Evolutionary conservation across 129 eudicot species (phyloP).

Genomic region (Escallonia rubra): DNA sequence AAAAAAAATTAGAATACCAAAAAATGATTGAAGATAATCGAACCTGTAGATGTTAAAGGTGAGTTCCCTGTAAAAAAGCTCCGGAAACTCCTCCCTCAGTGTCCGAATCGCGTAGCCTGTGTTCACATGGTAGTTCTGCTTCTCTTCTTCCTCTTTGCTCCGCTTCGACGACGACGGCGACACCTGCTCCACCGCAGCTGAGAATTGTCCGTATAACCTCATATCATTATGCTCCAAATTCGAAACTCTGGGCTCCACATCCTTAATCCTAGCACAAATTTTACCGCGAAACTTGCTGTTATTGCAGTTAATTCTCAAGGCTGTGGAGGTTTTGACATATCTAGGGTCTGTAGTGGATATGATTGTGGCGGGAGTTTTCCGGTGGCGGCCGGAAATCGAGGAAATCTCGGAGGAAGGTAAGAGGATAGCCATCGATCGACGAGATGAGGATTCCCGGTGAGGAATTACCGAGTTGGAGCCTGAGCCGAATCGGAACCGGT

Average conservation of each 20-base stretch:
- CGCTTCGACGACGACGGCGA: conserved; percentile 31
- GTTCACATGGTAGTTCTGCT: conserved; percentile 66
- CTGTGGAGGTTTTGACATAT: not conserved
- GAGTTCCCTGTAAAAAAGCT: conserved; percentile 52
- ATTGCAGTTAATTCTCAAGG: not conserved
- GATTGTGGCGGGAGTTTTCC: conserved; percentile 11
- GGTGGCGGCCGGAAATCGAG: conserved; percentile 16
- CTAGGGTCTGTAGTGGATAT: not conserved
- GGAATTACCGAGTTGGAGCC: not conserved
- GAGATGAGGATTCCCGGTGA: not conserved
- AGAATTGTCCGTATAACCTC: conserved; percentile 33
- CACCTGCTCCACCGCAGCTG: conserved; percentile 26
- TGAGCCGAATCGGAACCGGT: not conserved
- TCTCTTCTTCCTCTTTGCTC: conserved; percentile 58
- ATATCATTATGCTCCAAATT: conserved; percentile 21
- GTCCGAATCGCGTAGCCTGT: conserved; percentile 83
- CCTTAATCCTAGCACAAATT: conserved; percentile 50
- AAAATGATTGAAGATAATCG: not conserved
- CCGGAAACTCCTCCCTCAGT: conserved; percentile 71
- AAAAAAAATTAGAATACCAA: not conserved
- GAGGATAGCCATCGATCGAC: conserved; percentile 15
- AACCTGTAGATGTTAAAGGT: conserved; percentile 72
- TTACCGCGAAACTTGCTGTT: conserved; percentile 21
- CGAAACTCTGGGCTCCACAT: conserved; percentile 40
- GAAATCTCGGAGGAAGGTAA: conserved; percentile 23